A percentile compares a stretch with the other conserved stretches of the same genome.
These are phyloP conservation scores for Phytophthora ramorum DNA, from an alignment of 352 stramenopile genomes.

Conservation along the genomic window DNA sequence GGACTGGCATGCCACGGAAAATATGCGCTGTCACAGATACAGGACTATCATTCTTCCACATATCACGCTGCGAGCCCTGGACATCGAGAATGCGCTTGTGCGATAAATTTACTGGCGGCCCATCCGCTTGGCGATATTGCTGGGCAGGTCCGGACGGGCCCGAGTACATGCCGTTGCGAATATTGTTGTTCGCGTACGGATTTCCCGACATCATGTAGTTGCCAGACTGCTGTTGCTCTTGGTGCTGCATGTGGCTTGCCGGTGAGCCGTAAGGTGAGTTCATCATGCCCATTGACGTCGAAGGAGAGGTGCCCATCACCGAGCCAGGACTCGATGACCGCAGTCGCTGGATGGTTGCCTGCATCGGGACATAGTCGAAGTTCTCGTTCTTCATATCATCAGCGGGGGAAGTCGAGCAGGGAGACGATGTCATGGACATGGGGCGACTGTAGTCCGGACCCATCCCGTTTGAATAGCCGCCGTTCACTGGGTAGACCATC, in stretches of 20 bases:
- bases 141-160: slow-evolving; percentile 17
- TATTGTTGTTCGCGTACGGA: slow-evolving; percentile 31
- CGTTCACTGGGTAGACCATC: slow-evolving; percentile 36
- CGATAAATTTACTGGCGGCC: slow-evolving; percentile 44
- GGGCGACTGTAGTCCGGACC: slow-evolving; percentile 36
- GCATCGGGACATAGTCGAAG: slow-evolving; percentile 62
- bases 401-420: slow-evolving; percentile 24
- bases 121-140: slow-evolving; percentile 46
- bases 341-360: slow-evolving; percentile 40
- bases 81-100: slow-evolving; percentile 72
- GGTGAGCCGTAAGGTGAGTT: slow-evolving; percentile 45
- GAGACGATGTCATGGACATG: slow-evolving; percentile 44
- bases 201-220: slow-evolving; percentile 48
- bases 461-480: slow-evolving; percentile 41
- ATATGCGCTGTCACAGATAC: slow-evolving; percentile 70
- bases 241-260: slow-evolving; percentile 41
- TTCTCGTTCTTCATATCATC: slow-evolving; percentile 42
- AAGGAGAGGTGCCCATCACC: slow-evolving; percentile 36
- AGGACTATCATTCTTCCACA: slow-evolving; percentile 71
- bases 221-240: slow-evolving; percentile 19
- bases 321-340: slow-evolving; percentile 35
- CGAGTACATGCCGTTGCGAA: slow-evolving; percentile 35
- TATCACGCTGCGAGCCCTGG: slow-evolving; percentile 55
- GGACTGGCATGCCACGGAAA: slow-evolving; percentile 44
- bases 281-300: slow-evolving; percentile 45